phyloP scores from a whole-genome alignment of 2,329 filamentous ascomycete genomes.

The Arachnomyces sp. region DNA sequence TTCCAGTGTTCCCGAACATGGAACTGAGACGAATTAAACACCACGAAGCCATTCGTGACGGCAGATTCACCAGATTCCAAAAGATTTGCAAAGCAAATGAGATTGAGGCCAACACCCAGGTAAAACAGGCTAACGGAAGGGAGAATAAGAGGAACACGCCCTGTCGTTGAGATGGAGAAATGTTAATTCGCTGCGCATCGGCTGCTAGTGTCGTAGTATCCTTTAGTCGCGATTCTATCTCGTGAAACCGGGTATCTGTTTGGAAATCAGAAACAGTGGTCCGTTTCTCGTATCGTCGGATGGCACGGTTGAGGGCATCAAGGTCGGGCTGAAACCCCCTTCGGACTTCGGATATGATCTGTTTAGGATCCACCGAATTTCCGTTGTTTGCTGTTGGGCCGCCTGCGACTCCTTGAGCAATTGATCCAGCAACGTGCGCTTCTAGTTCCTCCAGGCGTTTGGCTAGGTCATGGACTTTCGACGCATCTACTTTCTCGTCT shows the following conservation, averaged over 20 bases:
- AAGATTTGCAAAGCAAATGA: too few relatives aligned
- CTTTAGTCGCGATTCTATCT: slow-evolving; percentile 61
- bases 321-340: slow-evolving; percentile 68
- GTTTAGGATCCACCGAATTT: too few relatives aligned
- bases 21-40: too few relatives aligned
- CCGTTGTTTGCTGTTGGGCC: too few relatives aligned
- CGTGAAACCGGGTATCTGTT: slow-evolving; percentile 64
- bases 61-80: too few relatives aligned
- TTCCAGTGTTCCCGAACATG: too few relatives aligned
- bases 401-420: slow-evolving; percentile 9
- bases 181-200: slow-evolving; percentile 44
- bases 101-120: too few relatives aligned
- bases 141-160: slow-evolving; percentile 5
- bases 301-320: slow-evolving; percentile 78
- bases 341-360: slow-evolving; percentile 47
- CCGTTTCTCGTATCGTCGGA: slow-evolving; percentile 86
- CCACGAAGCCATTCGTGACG: too few relatives aligned
- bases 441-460: slow-evolving; percentile 65
- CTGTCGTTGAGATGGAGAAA: slow-evolving; percentile 8
- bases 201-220: slow-evolving; percentile 77
- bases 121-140: too few relatives aligned
- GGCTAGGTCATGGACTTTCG: slow-evolving; percentile 47
- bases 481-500: slow-evolving; percentile 19
- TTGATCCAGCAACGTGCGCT: slow-evolving; percentile 40
- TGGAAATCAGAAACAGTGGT: slow-evolving; percentile 65